Evolutionary conservation across 768 basidiomycete genomes (phyloP), one percentile per base, ranked within the genome.

Genomic region (Xanthoconium purpureum): DNA sequence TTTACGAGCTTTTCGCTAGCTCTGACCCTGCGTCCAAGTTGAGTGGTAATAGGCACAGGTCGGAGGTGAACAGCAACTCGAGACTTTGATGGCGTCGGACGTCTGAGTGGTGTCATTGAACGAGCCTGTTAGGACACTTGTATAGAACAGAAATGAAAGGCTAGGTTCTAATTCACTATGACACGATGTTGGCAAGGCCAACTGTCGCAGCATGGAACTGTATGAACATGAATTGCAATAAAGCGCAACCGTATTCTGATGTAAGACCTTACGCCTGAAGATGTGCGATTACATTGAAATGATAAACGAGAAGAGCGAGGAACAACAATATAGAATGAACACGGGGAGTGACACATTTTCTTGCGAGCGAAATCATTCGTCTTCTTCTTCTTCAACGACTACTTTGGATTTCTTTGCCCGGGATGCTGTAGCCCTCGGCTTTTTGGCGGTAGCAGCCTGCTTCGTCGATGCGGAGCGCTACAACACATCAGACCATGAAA

Each of bases 1-100:
- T 97, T 39, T 84, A 85, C 63, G 73, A 70, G n/a, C 73, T 97
- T 57, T 78, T 84, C 58, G 59, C 62, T 6, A 61, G 61, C 29
- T 47, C 53, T 17, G 24, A 39, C 20, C 30, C 20, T 28, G 17
- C 18, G 7, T 20, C 33, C 32, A n/a, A 35, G 33, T 24, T 24
- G 24, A 35, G 33, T 35, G 33, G 8, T 35, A 14, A 4, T 12
- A 24, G 24, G 24, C 40, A 12, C n/a, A 14, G 43, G 17, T 38
- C 35, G 12, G 35, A 7, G 15, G 12, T 9, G 5, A 17, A 33
- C 1, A 3, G 29, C n/a, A 54, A 49, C 20, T 37, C 68, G 29
- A 71, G 52, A 40, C 63, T 69, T 33, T 69, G 45, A 66, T 24
- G 11, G n/a, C 3, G 9, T 5, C 24, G 24, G 4, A 24, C 2